Conservation (phyloP, 179 eudicot genomes). For the Patellifolia procumbens region DNA sequence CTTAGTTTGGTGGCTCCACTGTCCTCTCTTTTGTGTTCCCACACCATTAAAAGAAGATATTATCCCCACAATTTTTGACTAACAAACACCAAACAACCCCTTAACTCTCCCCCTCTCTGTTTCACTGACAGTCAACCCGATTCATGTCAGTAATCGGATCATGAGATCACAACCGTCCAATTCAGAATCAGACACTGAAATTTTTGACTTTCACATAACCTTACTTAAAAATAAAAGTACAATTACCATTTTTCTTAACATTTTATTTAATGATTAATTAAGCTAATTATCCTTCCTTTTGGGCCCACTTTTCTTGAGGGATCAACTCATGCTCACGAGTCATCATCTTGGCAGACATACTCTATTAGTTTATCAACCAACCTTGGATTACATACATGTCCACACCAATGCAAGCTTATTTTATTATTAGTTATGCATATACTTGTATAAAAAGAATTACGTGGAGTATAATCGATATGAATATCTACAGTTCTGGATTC, state of each 20-base stretch:
- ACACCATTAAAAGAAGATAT: slow-evolving; percentile 43
- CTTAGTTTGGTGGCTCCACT: slow-evolving; percentile 42
- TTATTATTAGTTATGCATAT: not conserved
- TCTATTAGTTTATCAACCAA: slow-evolving; percentile 28
- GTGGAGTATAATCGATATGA: too few species aligned
- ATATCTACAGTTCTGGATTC: too few species aligned
- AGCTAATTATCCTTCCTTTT: slow-evolving; percentile 13
- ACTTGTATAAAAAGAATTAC: not conserved
- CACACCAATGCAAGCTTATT: slow-evolving; percentile 13
- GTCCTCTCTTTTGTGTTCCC: slow-evolving; percentile 44
- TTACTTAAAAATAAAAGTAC: not conserved
- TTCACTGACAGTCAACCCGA: slow-evolving; percentile 49
- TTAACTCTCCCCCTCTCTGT: not conserved
- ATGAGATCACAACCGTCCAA: slow-evolving; percentile 56
- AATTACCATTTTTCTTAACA: not conserved
- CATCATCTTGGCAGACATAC: slow-evolving; percentile 31
- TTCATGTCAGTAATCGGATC: slow-evolving; percentile 54
- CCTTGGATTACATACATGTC: slow-evolving; percentile 44
- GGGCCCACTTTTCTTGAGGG: slow-evolving; percentile 24
- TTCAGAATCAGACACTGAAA: slow-evolving; percentile 55
- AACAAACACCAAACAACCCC: slow-evolving; percentile 23
- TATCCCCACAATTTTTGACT: slow-evolving; percentile 36
- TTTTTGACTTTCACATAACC: slow-evolving; percentile 59
- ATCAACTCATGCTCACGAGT: slow-evolving; percentile 17
- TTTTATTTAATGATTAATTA: not conserved